These are phyloP conservation scores for Umbelopsis isabellina DNA, from an alignment of 192 early-diverging fungal genomes.

Conservation along the genomic window DNA sequence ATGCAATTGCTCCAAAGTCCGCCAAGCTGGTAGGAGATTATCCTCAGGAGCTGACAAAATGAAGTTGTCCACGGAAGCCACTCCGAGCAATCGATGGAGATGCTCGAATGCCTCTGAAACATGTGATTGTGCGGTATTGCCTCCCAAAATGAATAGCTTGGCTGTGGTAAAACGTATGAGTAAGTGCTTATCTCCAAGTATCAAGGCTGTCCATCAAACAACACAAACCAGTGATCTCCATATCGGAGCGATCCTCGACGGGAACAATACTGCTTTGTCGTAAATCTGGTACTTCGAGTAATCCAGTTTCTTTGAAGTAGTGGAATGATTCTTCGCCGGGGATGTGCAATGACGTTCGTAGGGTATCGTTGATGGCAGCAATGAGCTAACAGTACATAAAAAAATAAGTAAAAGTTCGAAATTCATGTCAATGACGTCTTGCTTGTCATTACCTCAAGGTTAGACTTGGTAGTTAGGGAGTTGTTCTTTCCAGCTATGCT, in stretches of 20 bases:
- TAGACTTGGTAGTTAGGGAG: constrained; percentile 45
- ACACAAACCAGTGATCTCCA: constrained; percentile 32
- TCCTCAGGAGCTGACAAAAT: constrained; percentile 26
- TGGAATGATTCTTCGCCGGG: constrained; percentile 41
- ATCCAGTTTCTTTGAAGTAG: constrained; percentile 40
- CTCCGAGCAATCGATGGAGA: constrained; percentile 31
- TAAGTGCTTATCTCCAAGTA: constrained; percentile 21
- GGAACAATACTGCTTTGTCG: constrained; percentile 43
- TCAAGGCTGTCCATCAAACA: not conserved
- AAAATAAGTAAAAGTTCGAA: not conserved
- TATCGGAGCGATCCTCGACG: constrained; percentile 31
- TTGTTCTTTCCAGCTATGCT: constrained; percentile 43
- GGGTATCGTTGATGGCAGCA: constrained; percentile 49
- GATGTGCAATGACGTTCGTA: constrained; percentile 41
- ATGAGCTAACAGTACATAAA: constrained; percentile 42
- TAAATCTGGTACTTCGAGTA: constrained; percentile 48
- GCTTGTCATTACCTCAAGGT: constrained; percentile 48
- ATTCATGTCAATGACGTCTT: not conserved
- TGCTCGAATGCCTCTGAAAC: constrained; percentile 27
- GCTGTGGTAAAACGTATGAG: constrained; percentile 32
- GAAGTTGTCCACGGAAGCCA: constrained; percentile 39
- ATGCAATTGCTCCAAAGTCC: constrained; percentile 39
- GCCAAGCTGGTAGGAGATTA: constrained; percentile 37
- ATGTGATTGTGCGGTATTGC: constrained; percentile 11
- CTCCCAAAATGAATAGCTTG: constrained; percentile 37